Percentiles rank a stretch among this genome's conserved stretches.
phyloP scores from a whole-genome alignment of 306 rosid genomes.

The Vigna reflexopilosa region DNA sequence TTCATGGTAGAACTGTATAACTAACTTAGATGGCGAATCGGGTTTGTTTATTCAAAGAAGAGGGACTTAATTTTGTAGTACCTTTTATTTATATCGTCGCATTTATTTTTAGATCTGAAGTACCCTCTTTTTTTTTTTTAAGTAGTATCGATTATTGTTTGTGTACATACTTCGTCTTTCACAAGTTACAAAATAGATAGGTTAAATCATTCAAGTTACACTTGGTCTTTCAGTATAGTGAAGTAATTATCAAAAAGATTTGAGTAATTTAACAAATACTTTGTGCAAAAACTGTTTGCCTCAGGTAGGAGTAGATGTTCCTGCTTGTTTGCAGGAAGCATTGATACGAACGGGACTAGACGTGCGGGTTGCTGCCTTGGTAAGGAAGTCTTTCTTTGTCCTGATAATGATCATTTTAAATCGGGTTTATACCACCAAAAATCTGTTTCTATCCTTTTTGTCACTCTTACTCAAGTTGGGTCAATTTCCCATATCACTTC shows the following conservation, averaged over 20 bases:
- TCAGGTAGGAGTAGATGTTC: conserved; percentile 82
- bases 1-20: too few species aligned
- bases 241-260: conserved; percentile 3
- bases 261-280: conserved; percentile 11
- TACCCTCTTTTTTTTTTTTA: background rate
- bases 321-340: conserved; percentile 72
- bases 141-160: background rate
- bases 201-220: conserved; percentile 4
- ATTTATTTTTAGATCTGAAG: background rate
- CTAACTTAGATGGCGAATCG: too few species aligned
- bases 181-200: background rate
- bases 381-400: conserved; percentile 48
- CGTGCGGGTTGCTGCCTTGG: conserved; percentile 75
- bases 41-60: too few species aligned
- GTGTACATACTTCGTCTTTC: background rate
- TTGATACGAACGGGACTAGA: conserved; percentile 64
- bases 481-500: conserved; percentile 9
- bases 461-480: background rate
- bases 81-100: too few species aligned
- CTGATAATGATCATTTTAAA: conserved; percentile 11
- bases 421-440: background rate
- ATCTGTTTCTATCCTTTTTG: background rate
- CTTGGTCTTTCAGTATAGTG: conserved; percentile 27
- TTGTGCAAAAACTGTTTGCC: conserved; percentile 38
- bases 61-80: background rate